Conservation (phyloP, 2,329 filamentous ascomycete genomes). For the Cladophialophora yegresii region DNA sequence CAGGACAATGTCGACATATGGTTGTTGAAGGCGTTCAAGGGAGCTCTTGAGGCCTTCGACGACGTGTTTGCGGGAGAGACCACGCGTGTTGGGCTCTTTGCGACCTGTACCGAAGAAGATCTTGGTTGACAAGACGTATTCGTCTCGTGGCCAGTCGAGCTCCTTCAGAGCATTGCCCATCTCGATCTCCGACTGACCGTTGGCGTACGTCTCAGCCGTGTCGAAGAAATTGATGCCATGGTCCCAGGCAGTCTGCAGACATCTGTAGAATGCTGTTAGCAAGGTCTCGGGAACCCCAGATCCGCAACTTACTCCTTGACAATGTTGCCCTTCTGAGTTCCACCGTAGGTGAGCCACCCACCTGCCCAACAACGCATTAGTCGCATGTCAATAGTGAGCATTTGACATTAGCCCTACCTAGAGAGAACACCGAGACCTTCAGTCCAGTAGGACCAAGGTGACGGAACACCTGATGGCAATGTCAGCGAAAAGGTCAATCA, state of each 20-base stretch:
- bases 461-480: slow-evolving; percentile 52
- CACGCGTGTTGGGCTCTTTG: slow-evolving; percentile 61
- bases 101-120: slow-evolving; percentile 48
- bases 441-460: slow-evolving; percentile 69
- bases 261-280: slow-evolving; percentile 34
- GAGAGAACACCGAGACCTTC: slow-evolving; percentile 70
- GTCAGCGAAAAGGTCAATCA: slow-evolving; percentile 1
- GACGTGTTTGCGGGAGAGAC: slow-evolving; percentile 69
- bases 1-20: slow-evolving; percentile 71
- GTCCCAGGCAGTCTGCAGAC: slow-evolving; percentile 58
- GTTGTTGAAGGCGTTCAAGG: slow-evolving; percentile 62
- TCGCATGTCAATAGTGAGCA: not conserved
- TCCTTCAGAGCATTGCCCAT: slow-evolving; percentile 60
- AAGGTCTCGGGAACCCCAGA: not conserved
- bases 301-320: slow-evolving; percentile 56
- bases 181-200: slow-evolving; percentile 55
- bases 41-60: slow-evolving; percentile 65
- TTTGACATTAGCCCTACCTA: slow-evolving; percentile 46
- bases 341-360: slow-evolving; percentile 55
- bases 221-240: slow-evolving; percentile 62
- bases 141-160: slow-evolving; percentile 59
- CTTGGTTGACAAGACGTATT: slow-evolving; percentile 61
- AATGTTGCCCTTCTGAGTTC: slow-evolving; percentile 58
- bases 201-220: slow-evolving; percentile 57
- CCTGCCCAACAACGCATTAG: slow-evolving; percentile 27